These are phyloP conservation scores for Diospyros kaki DNA, from an alignment of 148 eudicot genomes.

Conservation along the genomic window DNA sequence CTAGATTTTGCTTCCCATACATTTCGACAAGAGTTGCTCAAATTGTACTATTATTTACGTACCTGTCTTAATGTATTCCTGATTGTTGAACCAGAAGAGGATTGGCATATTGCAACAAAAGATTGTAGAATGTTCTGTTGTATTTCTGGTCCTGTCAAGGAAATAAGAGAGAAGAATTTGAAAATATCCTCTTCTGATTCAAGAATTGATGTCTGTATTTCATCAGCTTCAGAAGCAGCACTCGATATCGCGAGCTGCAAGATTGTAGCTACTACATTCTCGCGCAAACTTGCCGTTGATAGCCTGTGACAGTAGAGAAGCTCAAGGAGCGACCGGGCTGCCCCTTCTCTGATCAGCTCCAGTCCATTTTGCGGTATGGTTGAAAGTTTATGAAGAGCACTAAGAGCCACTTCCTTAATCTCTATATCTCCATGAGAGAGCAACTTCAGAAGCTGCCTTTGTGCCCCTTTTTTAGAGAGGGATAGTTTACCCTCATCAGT, in stretches of 20 bases:
- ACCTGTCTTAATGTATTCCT: constrained; percentile 21
- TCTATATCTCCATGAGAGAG: constrained; percentile 15
- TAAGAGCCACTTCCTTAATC: constrained; percentile 20
- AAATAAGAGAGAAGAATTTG: constrained; percentile 24
- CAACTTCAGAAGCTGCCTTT: constrained; percentile 19
- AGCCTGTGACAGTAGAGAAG: constrained; percentile 25
- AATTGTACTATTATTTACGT: not conserved
- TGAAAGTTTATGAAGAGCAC: constrained; percentile 26
- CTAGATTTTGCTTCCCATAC: not conserved
- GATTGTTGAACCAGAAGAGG: constrained; percentile 15
- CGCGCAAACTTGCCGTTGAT: constrained; percentile 16
- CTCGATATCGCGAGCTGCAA: constrained; percentile 23
- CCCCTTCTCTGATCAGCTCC: constrained; percentile 26
- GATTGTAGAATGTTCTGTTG: constrained; percentile 21
- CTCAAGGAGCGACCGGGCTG: constrained; percentile 14
- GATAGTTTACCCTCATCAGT: constrained; percentile 20
- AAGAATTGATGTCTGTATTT: constrained; percentile 8
- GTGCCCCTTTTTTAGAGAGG: constrained; percentile 18
- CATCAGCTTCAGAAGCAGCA: constrained; percentile 15
- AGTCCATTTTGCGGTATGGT: constrained; percentile 23
- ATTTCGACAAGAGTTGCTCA: not conserved
- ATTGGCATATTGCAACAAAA: constrained; percentile 24
- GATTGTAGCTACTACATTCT: constrained; percentile 19
- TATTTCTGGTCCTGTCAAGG: constrained; percentile 17
- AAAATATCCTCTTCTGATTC: constrained; percentile 30